Base-by-base conservation (phyloP, 495 filamentous ascomycete species). In the Neurospora sp. region DNA sequence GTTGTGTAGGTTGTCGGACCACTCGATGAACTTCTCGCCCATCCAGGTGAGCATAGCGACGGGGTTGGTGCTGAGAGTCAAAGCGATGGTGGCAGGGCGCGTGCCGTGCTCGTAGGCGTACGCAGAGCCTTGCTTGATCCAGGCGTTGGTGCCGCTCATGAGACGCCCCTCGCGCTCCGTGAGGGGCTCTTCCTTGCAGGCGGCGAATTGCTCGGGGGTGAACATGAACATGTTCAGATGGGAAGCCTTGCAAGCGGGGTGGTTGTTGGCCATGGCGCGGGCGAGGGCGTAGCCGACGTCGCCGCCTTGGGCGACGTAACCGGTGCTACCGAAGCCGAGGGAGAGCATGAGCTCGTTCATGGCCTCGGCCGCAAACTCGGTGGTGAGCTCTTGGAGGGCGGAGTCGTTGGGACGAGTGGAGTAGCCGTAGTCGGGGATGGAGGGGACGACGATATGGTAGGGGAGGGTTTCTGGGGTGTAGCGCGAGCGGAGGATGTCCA, bases 361-460 rank as follows among this genome's bases (percentile, higher is more conserved):
- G 4, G 90, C 76, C 17, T 82, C 80, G 8, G 87, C 81, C 3
- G 82, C 78, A 38, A 86, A 83, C 0, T 74, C 35, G 3, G 82
- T 76, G 8, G 61, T 78, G 70, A 87, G 87, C 71, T 91, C 80
- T 22, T 27, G 0, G 9, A 59, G 48, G 7, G 75, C 77, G 68
- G 87, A 81, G 8, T 88, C 69, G 1, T 87, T 85, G 14, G 85
- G 83, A 0, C 83, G 79, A 8, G 84, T 84, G 0, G 89, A 91
- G 69, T 90, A 88, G 1, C 83, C 82, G 73, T 88, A 93, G 6
- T 89, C 90, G 0, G 90, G 89, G 8, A 91, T 78, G 0, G 86
- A 89, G 0, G 91, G 90, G 0, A 91, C 86, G 71, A 93, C 85
- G 71, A 93, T 73, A 71, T 92, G 89, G 76, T 89, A 93, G 0